Conservation (phyloP, 768 basidiomycete species). For the Naganishia onofrii region DNA sequence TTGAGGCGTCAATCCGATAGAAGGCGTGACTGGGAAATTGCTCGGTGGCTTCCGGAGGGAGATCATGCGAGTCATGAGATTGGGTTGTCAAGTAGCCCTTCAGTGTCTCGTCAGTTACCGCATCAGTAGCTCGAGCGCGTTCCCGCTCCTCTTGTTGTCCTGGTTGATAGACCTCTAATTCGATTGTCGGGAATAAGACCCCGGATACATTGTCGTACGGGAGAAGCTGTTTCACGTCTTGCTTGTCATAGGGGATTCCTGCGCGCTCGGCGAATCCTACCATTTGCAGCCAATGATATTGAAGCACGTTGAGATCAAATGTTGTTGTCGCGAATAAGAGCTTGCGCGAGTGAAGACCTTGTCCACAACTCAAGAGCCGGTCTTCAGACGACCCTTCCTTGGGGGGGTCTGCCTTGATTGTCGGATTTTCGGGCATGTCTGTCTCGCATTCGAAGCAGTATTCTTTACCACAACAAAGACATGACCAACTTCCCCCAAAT, state of each 20-base stretch:
- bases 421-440: conserved; percentile 60
- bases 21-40: conserved; percentile 58
- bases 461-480: conserved; percentile 83
- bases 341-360: background rate
- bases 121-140: background rate
- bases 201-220: background rate
- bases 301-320: conserved; percentile 3
- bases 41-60: conserved; percentile 33
- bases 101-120: background rate
- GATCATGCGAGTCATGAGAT: background rate
- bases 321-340: conserved; percentile 15
- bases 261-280: conserved; percentile 1
- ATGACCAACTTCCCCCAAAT: conserved; percentile 86
- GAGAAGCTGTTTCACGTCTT: conserved; percentile 12
- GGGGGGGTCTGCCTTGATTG: conserved; percentile 61
- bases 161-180: background rate
- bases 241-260: background rate
- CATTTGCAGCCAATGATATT: conserved; percentile 21
- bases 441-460: conserved; percentile 76
- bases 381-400: conserved; percentile 52
- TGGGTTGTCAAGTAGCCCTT: background rate
- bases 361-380: background rate
- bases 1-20: conserved; percentile 56
- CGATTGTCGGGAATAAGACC: conserved; percentile 6
- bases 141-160: conserved; percentile 24